phyloP scores from a whole-genome alignment of 108 stramenopile species.

The Skeletonema menzelii region DNA sequence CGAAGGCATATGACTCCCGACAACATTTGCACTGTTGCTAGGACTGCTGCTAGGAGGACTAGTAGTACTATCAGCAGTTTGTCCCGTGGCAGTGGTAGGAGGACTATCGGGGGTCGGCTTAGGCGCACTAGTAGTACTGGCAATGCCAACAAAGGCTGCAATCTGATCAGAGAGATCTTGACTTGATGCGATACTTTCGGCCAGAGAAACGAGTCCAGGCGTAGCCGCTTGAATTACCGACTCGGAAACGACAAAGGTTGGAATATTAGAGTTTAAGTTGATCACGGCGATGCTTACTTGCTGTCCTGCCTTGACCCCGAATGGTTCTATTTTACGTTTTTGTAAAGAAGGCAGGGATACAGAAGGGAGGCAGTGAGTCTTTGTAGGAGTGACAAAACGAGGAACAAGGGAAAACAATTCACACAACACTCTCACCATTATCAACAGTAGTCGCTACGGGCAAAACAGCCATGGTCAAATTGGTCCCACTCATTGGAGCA shows the following conservation, averaged over 20 bases:
- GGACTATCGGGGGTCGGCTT: background rate
- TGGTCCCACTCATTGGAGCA: background rate
- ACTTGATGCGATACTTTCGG: background rate
- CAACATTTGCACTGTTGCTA: background rate
- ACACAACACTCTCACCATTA: background rate
- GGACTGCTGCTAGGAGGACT: background rate
- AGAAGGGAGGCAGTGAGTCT: background rate
- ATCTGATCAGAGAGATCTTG: background rate
- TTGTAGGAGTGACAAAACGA: too few relatives aligned
- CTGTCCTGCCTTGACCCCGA: constrained; percentile 10
- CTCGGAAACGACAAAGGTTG: background rate
- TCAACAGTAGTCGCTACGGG: constrained; percentile 4
- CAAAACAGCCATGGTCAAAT: constrained; percentile 9
- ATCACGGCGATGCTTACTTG: constrained; percentile 1
- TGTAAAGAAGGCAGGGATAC: background rate
- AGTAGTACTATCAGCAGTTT: too few relatives aligned
- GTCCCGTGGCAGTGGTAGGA: background rate
- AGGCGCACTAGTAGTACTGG: background rate
- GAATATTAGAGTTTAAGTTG: background rate
- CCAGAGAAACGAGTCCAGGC: background rate
- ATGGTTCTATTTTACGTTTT: background rate
- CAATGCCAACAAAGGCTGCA: background rate
- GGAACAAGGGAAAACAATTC: background rate
- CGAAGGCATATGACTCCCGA: too few relatives aligned
- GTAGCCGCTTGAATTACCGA: background rate